Evolutionary conservation across 768 basidiomycete species (phyloP).

Genomic region (Erythrobasidium yunnanense): DNA sequence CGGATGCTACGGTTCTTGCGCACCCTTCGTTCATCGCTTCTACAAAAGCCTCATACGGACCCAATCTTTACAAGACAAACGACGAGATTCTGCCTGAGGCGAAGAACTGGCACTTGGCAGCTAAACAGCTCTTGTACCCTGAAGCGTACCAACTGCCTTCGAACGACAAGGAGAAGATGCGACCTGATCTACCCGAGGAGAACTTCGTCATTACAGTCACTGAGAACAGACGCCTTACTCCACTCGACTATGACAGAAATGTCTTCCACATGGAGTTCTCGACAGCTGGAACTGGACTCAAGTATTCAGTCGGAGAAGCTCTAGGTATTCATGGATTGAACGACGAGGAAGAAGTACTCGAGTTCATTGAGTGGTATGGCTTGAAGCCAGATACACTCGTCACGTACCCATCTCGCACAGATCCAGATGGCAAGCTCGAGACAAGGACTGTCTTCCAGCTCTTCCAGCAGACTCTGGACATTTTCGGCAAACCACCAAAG

Average conservation of each 20-base stretch:
- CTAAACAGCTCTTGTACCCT: constrained; percentile 79
- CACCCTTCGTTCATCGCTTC: constrained; percentile 62
- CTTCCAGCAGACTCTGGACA: constrained; percentile 88
- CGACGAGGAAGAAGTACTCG: constrained; percentile 69
- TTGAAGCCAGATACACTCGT: constrained; percentile 67
- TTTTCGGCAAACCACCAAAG: constrained; percentile 92
- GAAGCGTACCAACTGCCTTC: constrained; percentile 56
- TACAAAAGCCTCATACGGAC: constrained; percentile 40
- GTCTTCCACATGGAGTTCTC: constrained; percentile 98
- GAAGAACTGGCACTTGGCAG: constrained; percentile 59
- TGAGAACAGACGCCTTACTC: constrained; percentile 89
- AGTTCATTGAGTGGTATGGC: constrained; percentile 88
- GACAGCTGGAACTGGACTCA: constrained; percentile 78
- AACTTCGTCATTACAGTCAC: constrained; percentile 88
- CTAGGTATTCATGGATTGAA: constrained; percentile 98
- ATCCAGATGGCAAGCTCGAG: constrained; percentile 56
- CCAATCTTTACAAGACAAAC: constrained; percentile 49
- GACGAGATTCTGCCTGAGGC: constrained; percentile 52
- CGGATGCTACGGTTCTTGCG: constrained; percentile 38
- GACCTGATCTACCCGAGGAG: constrained; percentile 75
- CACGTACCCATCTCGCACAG: constrained; percentile 59
- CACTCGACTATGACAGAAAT: constrained; percentile 90
- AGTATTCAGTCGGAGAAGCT: constrained; percentile 92
- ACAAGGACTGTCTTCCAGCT: constrained; percentile 90
- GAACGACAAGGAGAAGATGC: constrained; percentile 39